A percentile compares a stretch with the other conserved stretches of the same genome.
phyloP scores from a whole-genome alignment of 805 yeast species.

The Candida ipomoeae region DNA sequence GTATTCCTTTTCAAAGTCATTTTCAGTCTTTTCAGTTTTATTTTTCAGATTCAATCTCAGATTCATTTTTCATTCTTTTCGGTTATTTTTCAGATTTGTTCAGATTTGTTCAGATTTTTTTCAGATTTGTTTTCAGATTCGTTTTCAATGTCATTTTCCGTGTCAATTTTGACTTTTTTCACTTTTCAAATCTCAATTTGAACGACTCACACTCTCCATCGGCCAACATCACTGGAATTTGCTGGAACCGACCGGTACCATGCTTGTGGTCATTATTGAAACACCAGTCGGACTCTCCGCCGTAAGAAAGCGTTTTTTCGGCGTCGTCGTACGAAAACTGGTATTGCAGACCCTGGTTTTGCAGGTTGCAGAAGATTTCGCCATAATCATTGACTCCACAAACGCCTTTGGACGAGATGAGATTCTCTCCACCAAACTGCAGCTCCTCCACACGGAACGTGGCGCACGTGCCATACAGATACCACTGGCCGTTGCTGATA shows the following conservation, averaged over 20 bases:
- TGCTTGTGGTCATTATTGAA: conserved; percentile 38
- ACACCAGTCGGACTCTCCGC: conserved; percentile 62
- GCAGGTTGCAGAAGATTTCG: conserved; percentile 14
- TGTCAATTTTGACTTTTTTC: neutral
- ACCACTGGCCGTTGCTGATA: conserved; percentile 85
- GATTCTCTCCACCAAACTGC: conserved; percentile 67
- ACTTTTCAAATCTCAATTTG: conserved; percentile 3
- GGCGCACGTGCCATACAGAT: conserved; percentile 79
- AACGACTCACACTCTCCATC: conserved; percentile 17
- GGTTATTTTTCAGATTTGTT: too few species aligned
- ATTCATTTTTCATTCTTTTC: too few species aligned
- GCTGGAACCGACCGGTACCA: conserved; percentile 33
- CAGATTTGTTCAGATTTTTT: too few species aligned
- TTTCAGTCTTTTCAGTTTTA: too few species aligned
- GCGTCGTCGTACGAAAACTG: conserved; percentile 57
- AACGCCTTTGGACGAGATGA: conserved; percentile 67
- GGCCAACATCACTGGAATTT: conserved; percentile 48
- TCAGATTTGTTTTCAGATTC: too few species aligned
- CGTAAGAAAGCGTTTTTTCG: conserved; percentile 49
- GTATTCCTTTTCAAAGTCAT: too few species aligned
- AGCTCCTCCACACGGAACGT: conserved; percentile 55
- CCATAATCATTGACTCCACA: conserved; percentile 45
- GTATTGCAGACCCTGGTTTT: conserved; percentile 23
- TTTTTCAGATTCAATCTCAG: too few species aligned
- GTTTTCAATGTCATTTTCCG: too few species aligned